Evolutionary conservation across 2,329 filamentous ascomycete species (phyloP).

Genomic region (Aspergillus neotritici): DNA sequence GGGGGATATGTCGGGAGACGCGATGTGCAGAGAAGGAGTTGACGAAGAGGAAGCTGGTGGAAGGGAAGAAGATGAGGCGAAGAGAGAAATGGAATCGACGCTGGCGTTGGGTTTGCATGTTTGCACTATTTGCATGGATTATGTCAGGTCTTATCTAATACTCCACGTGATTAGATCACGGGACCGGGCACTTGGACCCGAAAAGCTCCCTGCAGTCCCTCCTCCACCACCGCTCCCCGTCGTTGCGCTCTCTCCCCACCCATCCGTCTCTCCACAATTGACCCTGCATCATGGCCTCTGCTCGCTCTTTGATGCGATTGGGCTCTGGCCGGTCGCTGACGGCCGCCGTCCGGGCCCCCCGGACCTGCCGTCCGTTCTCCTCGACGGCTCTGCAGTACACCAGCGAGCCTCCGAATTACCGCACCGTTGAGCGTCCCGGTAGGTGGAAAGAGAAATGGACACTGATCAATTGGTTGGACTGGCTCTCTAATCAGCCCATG

Average conservation of each 20-base stretch:
- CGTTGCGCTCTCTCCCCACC: slow-evolving; percentile 9
- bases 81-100: slow-evolving; percentile 16
- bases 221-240: slow-evolving; percentile 18
- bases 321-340: slow-evolving; percentile 36
- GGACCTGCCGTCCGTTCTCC: slow-evolving; percentile 34
- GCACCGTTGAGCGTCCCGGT: slow-evolving; percentile 53
- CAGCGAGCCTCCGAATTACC: slow-evolving; percentile 61
- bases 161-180: slow-evolving; percentile 20
- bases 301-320: slow-evolving; percentile 42
- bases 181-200: slow-evolving; percentile 14
- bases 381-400: slow-evolving; percentile 41
- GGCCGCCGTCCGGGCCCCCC: slow-evolving; percentile 30
- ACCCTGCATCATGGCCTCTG: slow-evolving; percentile 38
- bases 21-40: background rate
- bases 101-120: slow-evolving; percentile 20
- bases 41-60: slow-evolving; percentile 12
- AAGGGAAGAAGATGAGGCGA: slow-evolving; percentile 11
- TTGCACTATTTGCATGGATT: slow-evolving; percentile 18
- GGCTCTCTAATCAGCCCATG: slow-evolving; percentile 8
- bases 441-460: slow-evolving; percentile 24
- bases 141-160: slow-evolving; percentile 13
- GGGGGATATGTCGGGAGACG: slow-evolving; percentile 19
- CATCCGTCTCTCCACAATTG: slow-evolving; percentile 23
- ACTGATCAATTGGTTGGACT: background rate
- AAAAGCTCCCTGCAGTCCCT: slow-evolving; percentile 22